Base-by-base conservation (phyloP, 179 eudicot species). In the Vitellaria paradoxa region DNA sequence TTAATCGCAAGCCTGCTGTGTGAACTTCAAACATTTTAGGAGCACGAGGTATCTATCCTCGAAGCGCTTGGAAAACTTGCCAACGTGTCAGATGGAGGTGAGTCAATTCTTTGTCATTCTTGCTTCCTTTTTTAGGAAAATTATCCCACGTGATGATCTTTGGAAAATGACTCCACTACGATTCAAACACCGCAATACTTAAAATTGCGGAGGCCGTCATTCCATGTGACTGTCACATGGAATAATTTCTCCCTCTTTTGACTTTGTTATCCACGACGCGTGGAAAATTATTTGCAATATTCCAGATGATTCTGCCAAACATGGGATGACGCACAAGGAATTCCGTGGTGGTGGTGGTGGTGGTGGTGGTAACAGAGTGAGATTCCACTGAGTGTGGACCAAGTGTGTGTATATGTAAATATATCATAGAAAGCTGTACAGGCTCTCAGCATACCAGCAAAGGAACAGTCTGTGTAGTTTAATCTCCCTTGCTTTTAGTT, bases 1-100 rank as follows among this genome's bases (percentile, higher is more conserved):
- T 37, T 65, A 65, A 65, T 66, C 9, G n/a, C 17, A 66, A 7
- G 0, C 40, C 21, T 66, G 50, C 9, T 68, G 11, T 17, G 50
- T 69, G 49, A 50, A 70, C 56, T 63, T 62, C 53, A 14, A n/a
- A 37, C 9, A 21, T 66, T 12, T 14, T 76, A 78, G 80, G 80
- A 70, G 70, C 80, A 78, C 9, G 80, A 78, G 70, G 50, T 13
- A 78, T 76, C 69, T n/a, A 70, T 78, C 53, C 63, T 78, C 12
- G 64, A 63, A 24, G 80, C 76, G 18, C 69, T 78, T 23, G 75
- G 9, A 40, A 71, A 70, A 70, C 76, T 78, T 63, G 62, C 80
- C 50, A 53, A 62, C 52, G 76, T 70, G 52, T 21, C 70, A 18
- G 37, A 78, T 70, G 76, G 67, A 26, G 80, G 80, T 78, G 75